Evolutionary conservation across 192 early-diverging fungal genomes (phyloP).

Genomic region (Endogone sp.): DNA sequence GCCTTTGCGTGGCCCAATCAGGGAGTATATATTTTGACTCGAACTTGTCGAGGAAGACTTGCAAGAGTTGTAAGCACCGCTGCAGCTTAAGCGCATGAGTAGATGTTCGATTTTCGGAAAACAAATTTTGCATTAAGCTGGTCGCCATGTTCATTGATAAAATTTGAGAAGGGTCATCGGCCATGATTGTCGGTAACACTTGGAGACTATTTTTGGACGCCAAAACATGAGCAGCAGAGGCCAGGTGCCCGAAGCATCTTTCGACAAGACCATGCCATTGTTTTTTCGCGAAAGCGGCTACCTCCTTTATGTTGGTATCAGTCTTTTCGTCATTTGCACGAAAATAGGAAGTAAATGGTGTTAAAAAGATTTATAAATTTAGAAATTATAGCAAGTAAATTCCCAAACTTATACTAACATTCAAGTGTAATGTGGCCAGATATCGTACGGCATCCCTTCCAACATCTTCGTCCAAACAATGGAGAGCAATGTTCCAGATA

Average conservation of each 20-base stretch:
- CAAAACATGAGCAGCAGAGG: constrained; percentile 18
- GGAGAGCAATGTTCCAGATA: constrained; percentile 42
- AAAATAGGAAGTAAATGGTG: background rate
- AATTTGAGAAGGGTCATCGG: background rate
- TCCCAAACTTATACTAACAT: constrained; percentile 7
- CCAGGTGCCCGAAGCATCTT: constrained; percentile 36
- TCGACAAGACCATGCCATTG: constrained; percentile 37
- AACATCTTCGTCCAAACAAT: constrained; percentile 24
- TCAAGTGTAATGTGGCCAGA: constrained; percentile 25
- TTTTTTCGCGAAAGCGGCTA: constrained; percentile 7
- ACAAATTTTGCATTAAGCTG: background rate
- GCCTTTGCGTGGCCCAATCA: constrained; percentile 9
- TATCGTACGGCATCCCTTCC: constrained; percentile 30
- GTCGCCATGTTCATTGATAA: background rate
- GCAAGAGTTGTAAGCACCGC: constrained; percentile 38
- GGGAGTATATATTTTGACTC: constrained; percentile 16
- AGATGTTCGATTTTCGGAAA: background rate
- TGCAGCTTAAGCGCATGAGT: constrained; percentile 32
- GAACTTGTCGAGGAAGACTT: constrained; percentile 31
- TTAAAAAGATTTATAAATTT: background rate
- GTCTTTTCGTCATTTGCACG: constrained; percentile 16
- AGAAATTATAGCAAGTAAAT: background rate
- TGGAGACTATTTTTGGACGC: constrained; percentile 2
- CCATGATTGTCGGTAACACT: constrained; percentile 4
- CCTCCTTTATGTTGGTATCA: constrained; percentile 19